phyloP scores from a whole-genome alignment of 2,329 filamentous ascomycete genomes.

The Aspergillus awamori region DNA sequence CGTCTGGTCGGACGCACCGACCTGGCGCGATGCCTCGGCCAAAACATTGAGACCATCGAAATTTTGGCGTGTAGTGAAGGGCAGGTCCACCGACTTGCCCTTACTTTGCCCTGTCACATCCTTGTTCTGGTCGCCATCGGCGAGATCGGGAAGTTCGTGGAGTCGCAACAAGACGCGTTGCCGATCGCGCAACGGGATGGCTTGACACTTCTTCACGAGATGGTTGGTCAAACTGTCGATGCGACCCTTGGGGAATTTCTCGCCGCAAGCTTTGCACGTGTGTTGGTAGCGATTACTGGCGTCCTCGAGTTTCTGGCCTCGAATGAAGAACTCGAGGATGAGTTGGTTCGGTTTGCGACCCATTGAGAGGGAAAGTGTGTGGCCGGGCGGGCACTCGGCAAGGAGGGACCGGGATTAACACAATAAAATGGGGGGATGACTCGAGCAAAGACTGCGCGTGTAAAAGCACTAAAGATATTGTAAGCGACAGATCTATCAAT shows the following conservation, averaged over 20 bases:
- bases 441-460: neutral
- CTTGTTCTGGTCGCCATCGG: constrained; percentile 42
- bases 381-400: constrained; percentile 18
- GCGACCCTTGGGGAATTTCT: constrained; percentile 86
- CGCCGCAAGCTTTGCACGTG: constrained; percentile 84
- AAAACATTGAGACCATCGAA: constrained; percentile 84
- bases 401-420: constrained; percentile 17
- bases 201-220: constrained; percentile 83
- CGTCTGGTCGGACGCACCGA: constrained; percentile 58
- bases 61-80: constrained; percentile 57
- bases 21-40: constrained; percentile 82
- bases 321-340: constrained; percentile 85
- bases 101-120: constrained; percentile 43
- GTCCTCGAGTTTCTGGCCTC: constrained; percentile 83
- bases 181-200: constrained; percentile 72
- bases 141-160: constrained; percentile 66
- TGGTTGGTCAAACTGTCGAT: constrained; percentile 81
- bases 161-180: constrained; percentile 74
- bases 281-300: constrained; percentile 90
- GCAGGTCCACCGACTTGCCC: constrained; percentile 43
- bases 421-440: neutral
- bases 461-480: too few species aligned
- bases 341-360: constrained; percentile 81
- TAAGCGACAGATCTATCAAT: too few species aligned
- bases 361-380: constrained; percentile 56